These are phyloP conservation scores for Chiua virens DNA, from an alignment of 768 basidiomycete species.

Conservation along the genomic window DNA sequence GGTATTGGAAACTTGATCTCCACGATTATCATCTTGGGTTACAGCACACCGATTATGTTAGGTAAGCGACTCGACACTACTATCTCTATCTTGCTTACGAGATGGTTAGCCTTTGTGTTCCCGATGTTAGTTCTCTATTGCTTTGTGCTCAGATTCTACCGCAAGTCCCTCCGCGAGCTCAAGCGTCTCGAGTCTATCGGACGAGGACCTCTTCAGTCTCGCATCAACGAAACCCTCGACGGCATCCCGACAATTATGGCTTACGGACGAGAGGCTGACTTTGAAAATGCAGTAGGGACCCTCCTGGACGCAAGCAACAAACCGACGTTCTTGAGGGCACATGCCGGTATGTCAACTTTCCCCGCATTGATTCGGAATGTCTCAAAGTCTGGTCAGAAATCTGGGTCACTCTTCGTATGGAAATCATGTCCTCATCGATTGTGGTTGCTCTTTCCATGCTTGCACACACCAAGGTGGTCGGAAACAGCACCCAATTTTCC, in stretches of 20 bases:
- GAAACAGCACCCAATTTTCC: constrained; percentile 22
- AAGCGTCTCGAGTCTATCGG: constrained; percentile 46
- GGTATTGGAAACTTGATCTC: constrained; percentile 25
- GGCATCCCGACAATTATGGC: constrained; percentile 50
- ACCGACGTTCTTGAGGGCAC: constrained; percentile 26
- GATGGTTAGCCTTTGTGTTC: constrained; percentile 18
- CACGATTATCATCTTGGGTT: constrained; percentile 22
- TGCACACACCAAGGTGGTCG: constrained; percentile 26
- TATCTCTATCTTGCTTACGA: constrained; percentile 18
- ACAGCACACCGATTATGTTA: constrained; percentile 32
- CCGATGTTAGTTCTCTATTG: constrained; percentile 36
- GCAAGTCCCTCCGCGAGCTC: constrained; percentile 47
- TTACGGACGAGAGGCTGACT: constrained; percentile 37
- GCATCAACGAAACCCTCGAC: constrained; percentile 50
- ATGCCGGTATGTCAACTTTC: constrained; percentile 21
- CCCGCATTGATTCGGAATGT: neutral
- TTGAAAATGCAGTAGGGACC: constrained; percentile 18
- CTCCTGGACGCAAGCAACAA: constrained; percentile 29
- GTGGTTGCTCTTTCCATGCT: constrained; percentile 28
- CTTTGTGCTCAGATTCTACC: constrained; percentile 47
- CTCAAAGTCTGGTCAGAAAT: constrained; percentile 22
- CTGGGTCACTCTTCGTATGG: constrained; percentile 33
- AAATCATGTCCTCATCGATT: constrained; percentile 26
- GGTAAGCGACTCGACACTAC: constrained; percentile 28
- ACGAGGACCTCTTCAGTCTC: constrained; percentile 49